These are phyloP conservation scores for Citrullus mucosospermus DNA, from an alignment of 306 rosid species.

Conservation along the genomic window DNA sequence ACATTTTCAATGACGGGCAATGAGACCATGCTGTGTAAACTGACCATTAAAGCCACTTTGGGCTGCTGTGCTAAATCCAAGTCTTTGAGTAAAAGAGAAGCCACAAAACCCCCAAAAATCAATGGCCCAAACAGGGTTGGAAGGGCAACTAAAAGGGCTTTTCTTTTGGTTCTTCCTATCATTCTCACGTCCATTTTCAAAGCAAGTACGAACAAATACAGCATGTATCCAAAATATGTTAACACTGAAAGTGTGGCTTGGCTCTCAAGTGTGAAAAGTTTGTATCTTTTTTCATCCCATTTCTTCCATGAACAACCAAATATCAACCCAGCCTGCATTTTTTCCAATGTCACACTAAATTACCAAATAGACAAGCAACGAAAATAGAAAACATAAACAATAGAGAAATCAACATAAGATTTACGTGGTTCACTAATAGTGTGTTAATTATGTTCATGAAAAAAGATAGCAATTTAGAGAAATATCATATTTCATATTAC, in stretches of 20 bases:
- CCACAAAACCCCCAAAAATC: background rate
- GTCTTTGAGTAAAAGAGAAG: background rate
- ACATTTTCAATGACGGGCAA: conserved; percentile 12
- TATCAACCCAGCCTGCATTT: background rate
- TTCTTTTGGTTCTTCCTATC: conserved; percentile 30
- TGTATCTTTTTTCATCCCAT: background rate
- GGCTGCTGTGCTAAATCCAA: background rate
- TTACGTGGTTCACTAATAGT: no score
- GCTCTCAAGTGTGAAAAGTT: conserved; percentile 21
- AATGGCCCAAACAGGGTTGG: conserved; percentile 13
- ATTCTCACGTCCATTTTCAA: conserved; percentile 45
- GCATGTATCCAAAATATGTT: conserved; percentile 18
- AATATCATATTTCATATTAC: no score
- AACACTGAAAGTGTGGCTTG: conserved; percentile 22
- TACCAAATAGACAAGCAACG: no score
- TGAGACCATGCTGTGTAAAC: background rate
- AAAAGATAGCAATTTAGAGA: no score
- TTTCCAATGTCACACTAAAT: no score
- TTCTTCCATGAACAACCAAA: background rate
- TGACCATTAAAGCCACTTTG: background rate
- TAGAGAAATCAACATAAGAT: no score
- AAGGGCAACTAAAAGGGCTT: conserved; percentile 18
- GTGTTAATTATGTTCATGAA: no score
- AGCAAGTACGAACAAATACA: conserved; percentile 27
- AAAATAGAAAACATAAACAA: no score